Conservation (phyloP, 1,284 basidiomycete species). For the Anthracocystis setariae region DNA sequence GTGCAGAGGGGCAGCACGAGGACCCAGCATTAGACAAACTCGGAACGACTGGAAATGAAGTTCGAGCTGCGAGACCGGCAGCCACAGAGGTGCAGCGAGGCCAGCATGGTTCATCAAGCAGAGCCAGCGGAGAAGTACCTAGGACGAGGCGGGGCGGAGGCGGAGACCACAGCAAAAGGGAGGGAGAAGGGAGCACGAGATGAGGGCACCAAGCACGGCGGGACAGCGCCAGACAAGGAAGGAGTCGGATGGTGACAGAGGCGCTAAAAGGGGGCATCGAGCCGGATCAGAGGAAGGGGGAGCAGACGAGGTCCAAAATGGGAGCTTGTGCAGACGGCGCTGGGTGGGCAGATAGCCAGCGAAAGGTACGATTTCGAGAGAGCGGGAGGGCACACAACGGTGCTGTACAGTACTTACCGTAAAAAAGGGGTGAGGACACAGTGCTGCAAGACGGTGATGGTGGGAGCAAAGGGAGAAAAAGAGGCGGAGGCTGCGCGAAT, state of each 20-base stretch:
- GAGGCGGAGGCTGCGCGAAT: constrained; percentile 14
- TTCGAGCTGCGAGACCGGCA: constrained; percentile 24
- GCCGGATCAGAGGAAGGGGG: background rate
- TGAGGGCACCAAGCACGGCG: background rate
- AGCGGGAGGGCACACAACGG: constrained; percentile 5
- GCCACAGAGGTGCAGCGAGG: constrained; percentile 10
- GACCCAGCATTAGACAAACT: constrained; percentile 15
- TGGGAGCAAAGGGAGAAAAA: constrained; percentile 22
- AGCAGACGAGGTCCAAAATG: constrained; percentile 4
- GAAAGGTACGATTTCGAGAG: background rate
- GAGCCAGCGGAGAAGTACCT: background rate
- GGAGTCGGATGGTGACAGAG: constrained; percentile 3
- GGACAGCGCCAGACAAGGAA: constrained; percentile 5
- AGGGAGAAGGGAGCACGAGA: background rate
- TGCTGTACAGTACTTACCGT: constrained; percentile 8
- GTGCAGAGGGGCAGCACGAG: constrained; percentile 25
- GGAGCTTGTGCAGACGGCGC: constrained; percentile 10
- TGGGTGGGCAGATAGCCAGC: constrained; percentile 8
- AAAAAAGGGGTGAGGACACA: background rate
- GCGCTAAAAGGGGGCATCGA: constrained; percentile 2
- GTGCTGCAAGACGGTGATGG: constrained; percentile 22
- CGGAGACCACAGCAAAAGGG: too few species aligned
- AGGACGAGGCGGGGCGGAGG: background rate
- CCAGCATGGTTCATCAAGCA: constrained; percentile 4
- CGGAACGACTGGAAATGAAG: constrained; percentile 21